phyloP scores from a whole-genome alignment of 768 basidiomycete species.

The Sarcomyxa edulis region DNA sequence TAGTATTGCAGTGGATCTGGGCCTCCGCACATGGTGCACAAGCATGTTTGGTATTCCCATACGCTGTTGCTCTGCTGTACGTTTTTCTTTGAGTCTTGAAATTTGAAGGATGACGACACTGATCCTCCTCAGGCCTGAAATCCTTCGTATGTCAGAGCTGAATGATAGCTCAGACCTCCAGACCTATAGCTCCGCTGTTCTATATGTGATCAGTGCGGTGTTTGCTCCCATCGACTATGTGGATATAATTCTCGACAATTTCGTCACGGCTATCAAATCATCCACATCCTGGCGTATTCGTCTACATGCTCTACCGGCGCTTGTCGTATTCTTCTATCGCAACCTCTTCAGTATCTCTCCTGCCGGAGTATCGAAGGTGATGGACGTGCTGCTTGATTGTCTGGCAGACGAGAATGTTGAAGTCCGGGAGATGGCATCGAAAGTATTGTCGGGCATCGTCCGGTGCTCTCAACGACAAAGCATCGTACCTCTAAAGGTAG shows the following conservation, averaged over 20 bases:
- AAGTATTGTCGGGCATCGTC: constrained; percentile 80
- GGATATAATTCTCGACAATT: constrained; percentile 51
- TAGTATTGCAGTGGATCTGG: constrained; percentile 81
- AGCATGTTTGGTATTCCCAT: constrained; percentile 73
- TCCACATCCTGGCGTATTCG: constrained; percentile 92
- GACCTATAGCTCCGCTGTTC: constrained; percentile 70
- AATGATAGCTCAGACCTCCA: constrained; percentile 84
- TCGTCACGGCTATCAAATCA: constrained; percentile 69
- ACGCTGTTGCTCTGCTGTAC: constrained; percentile 71
- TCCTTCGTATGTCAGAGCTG: constrained; percentile 85
- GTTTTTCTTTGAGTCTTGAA: constrained; percentile 22
- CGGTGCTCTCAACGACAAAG: constrained; percentile 87
- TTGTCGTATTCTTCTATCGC: constrained; percentile 89
- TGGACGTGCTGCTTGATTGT: constrained; percentile 82
- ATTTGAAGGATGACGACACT: constrained; percentile 9
- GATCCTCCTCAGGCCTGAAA: constrained; percentile 78
- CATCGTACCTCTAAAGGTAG: constrained; percentile 79
- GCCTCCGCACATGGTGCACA: constrained; percentile 68
- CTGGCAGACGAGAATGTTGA: constrained; percentile 88
- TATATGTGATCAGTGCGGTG: constrained; percentile 79
- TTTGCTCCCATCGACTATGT: constrained; percentile 67
- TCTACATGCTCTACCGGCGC: constrained; percentile 78
- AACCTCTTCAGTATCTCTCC: constrained; percentile 77
- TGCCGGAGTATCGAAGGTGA: constrained; percentile 59
- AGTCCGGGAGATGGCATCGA: constrained; percentile 87